Conservation (phyloP, 768 basidiomycete genomes). For the Rhizopogon sp. region DNA sequence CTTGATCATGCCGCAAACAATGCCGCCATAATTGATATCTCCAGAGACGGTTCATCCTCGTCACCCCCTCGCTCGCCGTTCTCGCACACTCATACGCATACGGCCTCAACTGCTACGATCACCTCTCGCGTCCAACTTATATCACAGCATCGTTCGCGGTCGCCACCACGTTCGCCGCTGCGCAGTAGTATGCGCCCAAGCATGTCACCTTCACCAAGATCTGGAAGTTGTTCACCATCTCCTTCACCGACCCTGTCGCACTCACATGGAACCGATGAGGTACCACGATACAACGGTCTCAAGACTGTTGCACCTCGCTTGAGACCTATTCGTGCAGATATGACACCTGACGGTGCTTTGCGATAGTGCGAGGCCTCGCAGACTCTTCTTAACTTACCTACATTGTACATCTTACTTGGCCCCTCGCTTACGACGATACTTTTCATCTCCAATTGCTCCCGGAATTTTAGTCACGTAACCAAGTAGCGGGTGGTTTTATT, state of each 20-base stretch:
- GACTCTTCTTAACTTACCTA: not conserved
- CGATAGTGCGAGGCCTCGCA: not conserved
- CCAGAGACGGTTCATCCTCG: not conserved
- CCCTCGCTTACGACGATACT: conserved; percentile 1
- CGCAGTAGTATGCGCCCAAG: conserved; percentile 13
- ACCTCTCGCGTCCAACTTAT: conserved; percentile 26
- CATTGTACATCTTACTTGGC: not conserved
- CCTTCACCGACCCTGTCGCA: conserved; percentile 29
- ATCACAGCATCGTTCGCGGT: conserved; percentile 13
- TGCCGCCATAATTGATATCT: conserved; percentile 2
- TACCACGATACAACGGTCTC: conserved; percentile 11
- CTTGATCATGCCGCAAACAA: not conserved
- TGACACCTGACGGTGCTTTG: conserved; percentile 2
- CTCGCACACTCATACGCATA: conserved; percentile 43
- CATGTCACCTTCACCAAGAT: conserved; percentile 52
- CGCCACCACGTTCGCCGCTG: conserved; percentile 27
- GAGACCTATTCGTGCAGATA: conserved; percentile 9
- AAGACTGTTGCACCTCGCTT: conserved; percentile 14
- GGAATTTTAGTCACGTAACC: conserved; percentile 11
- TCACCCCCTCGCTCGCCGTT: conserved; percentile 10
- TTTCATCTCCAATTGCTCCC: conserved; percentile 7
- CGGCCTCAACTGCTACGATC: conserved; percentile 45
- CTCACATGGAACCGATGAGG: conserved; percentile 8
- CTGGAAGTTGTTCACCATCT: conserved; percentile 51
- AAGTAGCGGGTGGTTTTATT: not conserved